Evolutionary conservation across 208 protist genomes (phyloP), one percentile per base, ranked within the genome.

Genomic region (Leishmania arabica): DNA sequence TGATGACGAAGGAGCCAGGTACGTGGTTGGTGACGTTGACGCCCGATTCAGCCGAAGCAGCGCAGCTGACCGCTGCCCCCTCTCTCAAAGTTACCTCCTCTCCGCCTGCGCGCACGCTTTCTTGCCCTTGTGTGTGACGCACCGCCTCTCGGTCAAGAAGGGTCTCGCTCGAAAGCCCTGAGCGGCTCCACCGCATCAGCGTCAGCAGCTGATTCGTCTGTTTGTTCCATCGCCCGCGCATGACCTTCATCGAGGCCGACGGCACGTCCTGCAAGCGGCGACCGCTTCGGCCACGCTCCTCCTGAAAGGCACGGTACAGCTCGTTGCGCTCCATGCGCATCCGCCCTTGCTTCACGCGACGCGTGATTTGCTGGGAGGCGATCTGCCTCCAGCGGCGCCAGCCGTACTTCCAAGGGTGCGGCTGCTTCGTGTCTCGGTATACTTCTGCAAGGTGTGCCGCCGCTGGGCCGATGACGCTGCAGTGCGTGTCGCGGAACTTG

Each of bases 401-500:
- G 31, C 92, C 86, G 81, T 90, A 96, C 85, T 96, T 95, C 90
- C 93, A 97, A 78, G 90, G 89, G 72, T 92, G 89, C 53, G 95
- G 93, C 68, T 90, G 83, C 84, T 96, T 96, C 19, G 93, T 98
- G 77, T 97, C 93, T 2, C 95, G 84, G 85, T 97, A 97, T 17
- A 96, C 93, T 81, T 95, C 90, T 15, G 85, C 84, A 42, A 98
- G 82, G 74, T 98, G 93, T 40, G 70, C 78, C 37, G 96, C 90
- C 1, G 88, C 90, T 0, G 95, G 95, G 27, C 96, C 96, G 2
- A 85, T 75, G 0, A 98, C 88, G 6, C 84, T 73, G 81, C 94
- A 95, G 62, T 98, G 94, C 24, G 91, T 97, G 83, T 98, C 96
- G 45, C 95, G 90, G 77, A 98, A 98, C 64, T 88, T 85, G 11